Evolutionary conservation across 106 monocot species (phyloP), one percentile per base, ranked within the genome.

Genomic region (Posidonia australis): DNA sequence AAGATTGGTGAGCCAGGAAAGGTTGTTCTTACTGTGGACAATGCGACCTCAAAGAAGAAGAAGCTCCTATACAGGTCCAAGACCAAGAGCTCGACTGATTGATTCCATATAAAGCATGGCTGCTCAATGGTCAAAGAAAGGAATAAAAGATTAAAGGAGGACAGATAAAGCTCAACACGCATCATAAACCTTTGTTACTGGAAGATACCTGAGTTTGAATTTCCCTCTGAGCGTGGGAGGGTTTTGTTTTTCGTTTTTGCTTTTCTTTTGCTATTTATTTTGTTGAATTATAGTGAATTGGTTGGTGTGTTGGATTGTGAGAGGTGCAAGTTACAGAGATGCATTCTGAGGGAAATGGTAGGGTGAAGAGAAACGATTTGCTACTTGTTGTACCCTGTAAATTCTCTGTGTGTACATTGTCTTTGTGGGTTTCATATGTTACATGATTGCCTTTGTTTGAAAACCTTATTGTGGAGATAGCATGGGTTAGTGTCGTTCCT

Each of bases 61-160:
- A 90, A 87, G 65, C 80, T 98, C 64, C 90, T 98, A 12, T 98
- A 87, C 72, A 74, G 96, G 79, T 79, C 59, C 45, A 90, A 90
- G 79, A 67, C 72, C 23, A 84, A 79, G 74, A 77, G 70, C 59
- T 43, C 77, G 9, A 62, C 72, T 54, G 36, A 36, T 36, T 42
- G 82, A 88, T 46, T 73, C 74, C 42, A 44, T 61, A 7, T 79
- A 24, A 82, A n/a, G n/a, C n/a, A n/a, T n/a, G n/a, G n/a, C n/a
- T n/a, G n/a, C n/a, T n/a, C n/a, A n/a, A n/a, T n/a, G n/a, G n/a
- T 36, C 36, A 36, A 36, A 4, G 36, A 36, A 36, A 36, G 2
- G 5, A 4, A 36, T 4, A 4, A 36, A 36, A 36, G 36, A 36
- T 36, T 7, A 49, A 19, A 19, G 49, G 13, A 19, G 14, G 18